A percentile compares a stretch with the other conserved stretches of the same genome.
phyloP scores from a whole-genome alignment of 495 filamentous ascomycete species.

The Talaromyces proteolyticus region DNA sequence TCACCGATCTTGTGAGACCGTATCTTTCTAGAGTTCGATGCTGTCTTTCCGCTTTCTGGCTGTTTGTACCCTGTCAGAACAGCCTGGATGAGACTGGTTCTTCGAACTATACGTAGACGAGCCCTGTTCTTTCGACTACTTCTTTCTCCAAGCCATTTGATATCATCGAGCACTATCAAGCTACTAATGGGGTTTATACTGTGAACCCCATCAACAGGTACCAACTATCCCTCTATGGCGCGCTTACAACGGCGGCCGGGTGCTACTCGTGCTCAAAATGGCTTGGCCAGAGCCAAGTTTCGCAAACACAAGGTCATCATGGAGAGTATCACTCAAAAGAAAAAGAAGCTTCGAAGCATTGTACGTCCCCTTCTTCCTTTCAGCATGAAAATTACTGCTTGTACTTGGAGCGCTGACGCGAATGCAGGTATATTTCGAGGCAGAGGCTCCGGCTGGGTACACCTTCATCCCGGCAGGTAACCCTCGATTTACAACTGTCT shows the following conservation, averaged over 20 bases:
- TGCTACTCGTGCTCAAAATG: slow-evolving; percentile 25
- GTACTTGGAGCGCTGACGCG: slow-evolving; percentile 19
- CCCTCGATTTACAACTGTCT: slow-evolving; percentile 64
- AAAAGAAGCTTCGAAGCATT: slow-evolving; percentile 51
- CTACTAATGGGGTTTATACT: no score
- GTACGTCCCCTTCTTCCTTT: slow-evolving; percentile 30
- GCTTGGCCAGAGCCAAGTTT: slow-evolving; percentile 24
- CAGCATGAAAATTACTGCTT: neutral
- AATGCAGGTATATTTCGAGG: slow-evolving; percentile 41
- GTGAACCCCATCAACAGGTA: neutral
- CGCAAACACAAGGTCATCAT: slow-evolving; percentile 54
- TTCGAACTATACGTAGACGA: no score
- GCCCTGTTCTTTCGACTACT: no score
- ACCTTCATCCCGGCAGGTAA: slow-evolving; percentile 80
- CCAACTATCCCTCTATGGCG: no score
- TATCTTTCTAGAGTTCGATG: no score
- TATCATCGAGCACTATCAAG: no score
- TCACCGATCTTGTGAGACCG: no score
- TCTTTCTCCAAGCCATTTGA: no score
- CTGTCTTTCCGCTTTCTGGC: no score
- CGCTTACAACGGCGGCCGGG: slow-evolving; percentile 28
- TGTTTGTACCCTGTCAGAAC: no score
- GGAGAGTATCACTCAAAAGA: slow-evolving; percentile 52
- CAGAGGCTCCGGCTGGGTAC: slow-evolving; percentile 66
- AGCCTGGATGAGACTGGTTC: no score